These are phyloP conservation scores for Aspergillus sp. DNA, from an alignment of 2,329 filamentous ascomycete genomes.

Conservation along the genomic window DNA sequence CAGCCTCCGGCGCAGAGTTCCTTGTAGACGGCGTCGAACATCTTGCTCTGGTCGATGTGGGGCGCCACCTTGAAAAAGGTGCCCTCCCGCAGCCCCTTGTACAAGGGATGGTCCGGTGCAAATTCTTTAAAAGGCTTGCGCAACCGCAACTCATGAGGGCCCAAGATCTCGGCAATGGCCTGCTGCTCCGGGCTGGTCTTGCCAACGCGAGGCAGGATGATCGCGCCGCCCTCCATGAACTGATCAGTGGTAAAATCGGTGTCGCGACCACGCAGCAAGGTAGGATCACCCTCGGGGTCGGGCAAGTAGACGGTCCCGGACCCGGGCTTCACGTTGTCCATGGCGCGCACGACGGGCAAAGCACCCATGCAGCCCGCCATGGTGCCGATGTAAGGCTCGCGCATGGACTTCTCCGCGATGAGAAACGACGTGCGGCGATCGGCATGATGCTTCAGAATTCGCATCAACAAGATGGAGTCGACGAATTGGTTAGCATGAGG, in stretches of 20 bases:
- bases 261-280: slow-evolving; percentile 72
- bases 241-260: slow-evolving; percentile 78
- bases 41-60: slow-evolving; percentile 88
- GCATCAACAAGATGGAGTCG: slow-evolving; percentile 90
- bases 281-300: slow-evolving; percentile 81
- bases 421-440: slow-evolving; percentile 87
- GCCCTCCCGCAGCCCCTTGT: slow-evolving; percentile 71
- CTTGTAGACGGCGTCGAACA: slow-evolving; percentile 93
- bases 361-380: slow-evolving; percentile 81
- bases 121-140: slow-evolving; percentile 78
- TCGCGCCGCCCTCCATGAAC: slow-evolving; percentile 74
- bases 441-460: slow-evolving; percentile 81
- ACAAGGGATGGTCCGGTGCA: slow-evolving; percentile 62
- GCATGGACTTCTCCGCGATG: slow-evolving; percentile 93
- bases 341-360: slow-evolving; percentile 84
- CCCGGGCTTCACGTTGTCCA: slow-evolving; percentile 81
- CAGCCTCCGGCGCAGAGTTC: slow-evolving; percentile 80
- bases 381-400: slow-evolving; percentile 83
- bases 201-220: slow-evolving; percentile 83
- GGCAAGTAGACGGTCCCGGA: slow-evolving; percentile 82
- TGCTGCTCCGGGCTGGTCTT: slow-evolving; percentile 71
- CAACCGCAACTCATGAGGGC: slow-evolving; percentile 75
- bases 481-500: slow-evolving; percentile 99
- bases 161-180: slow-evolving; percentile 78
- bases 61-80: slow-evolving; percentile 85